phyloP scores from a whole-genome alignment of 306 rosid genomes.

The Mimosa pudica region DNA sequence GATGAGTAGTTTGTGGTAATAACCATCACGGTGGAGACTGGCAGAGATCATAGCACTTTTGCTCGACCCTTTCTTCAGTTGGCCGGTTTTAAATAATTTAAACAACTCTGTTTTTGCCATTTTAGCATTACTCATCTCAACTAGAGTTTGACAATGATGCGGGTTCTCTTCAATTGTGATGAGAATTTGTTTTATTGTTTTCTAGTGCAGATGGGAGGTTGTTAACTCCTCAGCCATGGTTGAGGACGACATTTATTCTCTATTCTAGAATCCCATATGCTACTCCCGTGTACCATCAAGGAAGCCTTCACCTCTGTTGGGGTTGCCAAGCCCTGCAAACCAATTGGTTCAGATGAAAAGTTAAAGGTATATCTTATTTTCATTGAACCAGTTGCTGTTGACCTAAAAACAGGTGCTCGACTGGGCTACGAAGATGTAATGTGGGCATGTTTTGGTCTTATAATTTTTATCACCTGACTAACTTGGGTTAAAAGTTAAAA shows the following conservation, averaged over 20 bases:
- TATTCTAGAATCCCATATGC: constrained; percentile 53
- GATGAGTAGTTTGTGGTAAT: neutral
- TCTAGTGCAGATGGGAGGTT: constrained; percentile 64
- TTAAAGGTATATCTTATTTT: constrained; percentile 81
- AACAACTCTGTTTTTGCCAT: neutral
- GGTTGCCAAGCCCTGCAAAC: constrained; percentile 75
- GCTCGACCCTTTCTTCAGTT: neutral
- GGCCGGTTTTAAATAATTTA: too few relatives aligned
- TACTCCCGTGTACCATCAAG: constrained; percentile 50
- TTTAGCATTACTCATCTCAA: constrained; percentile 27
- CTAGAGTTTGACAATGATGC: neutral
- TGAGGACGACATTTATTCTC: constrained; percentile 92
- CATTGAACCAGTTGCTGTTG: constrained; percentile 91
- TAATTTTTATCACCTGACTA: constrained; percentile 8
- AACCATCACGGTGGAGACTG: too few relatives aligned
- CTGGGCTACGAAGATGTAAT: constrained; percentile 94
- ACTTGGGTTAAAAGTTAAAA: constrained; percentile 8
- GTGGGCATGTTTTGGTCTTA: constrained; percentile 11
- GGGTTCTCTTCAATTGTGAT: constrained; percentile 35
- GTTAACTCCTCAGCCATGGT: constrained; percentile 88
- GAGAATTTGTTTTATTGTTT: constrained; percentile 61
- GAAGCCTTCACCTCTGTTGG: constrained; percentile 85
- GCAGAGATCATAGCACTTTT: neutral
- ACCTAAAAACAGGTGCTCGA: constrained; percentile 86
- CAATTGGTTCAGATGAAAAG: constrained; percentile 84